phyloP scores from a whole-genome alignment of 352 stramenopile genomes.

The Globisporangium cederbergense region DNA sequence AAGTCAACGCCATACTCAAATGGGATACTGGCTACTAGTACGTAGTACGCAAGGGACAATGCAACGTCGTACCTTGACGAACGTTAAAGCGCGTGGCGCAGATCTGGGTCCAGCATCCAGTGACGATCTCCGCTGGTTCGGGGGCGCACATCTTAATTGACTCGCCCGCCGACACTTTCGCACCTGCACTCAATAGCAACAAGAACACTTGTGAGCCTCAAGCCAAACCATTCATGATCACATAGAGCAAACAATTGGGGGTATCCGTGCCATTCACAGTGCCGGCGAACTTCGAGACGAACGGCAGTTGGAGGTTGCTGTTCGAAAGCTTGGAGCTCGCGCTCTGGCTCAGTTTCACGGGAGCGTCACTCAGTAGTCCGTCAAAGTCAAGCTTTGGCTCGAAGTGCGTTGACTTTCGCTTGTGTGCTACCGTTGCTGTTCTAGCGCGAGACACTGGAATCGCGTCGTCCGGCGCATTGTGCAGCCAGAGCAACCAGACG shows the following conservation, averaged over 20 bases:
- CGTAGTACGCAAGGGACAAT: not conserved
- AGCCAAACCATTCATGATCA: not conserved
- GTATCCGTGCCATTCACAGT: constrained; percentile 10
- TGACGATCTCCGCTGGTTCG: constrained; percentile 26
- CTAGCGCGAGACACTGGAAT: not conserved
- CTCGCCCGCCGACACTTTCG: constrained; percentile 42
- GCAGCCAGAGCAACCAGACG: constrained; percentile 46
- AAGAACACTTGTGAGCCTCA: not conserved
- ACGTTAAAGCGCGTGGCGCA: constrained; percentile 74
- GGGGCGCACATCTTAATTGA: constrained; percentile 54
- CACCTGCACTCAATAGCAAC: constrained; percentile 14
- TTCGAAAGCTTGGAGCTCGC: constrained; percentile 10
- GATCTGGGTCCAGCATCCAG: constrained; percentile 63
- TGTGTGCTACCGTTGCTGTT: not conserved
- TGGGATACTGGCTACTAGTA: not conserved
- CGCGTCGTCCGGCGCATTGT: constrained; percentile 6
- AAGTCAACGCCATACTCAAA: not conserved
- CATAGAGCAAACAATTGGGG: not conserved
- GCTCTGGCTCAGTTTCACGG: constrained; percentile 2
- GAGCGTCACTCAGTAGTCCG: not conserved
- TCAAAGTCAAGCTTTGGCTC: constrained; percentile 9
- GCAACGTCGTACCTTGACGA: constrained; percentile 43
- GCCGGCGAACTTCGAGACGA: constrained; percentile 12
- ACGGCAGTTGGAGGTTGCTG: constrained; percentile 2
- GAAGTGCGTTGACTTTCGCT: not conserved